Evolutionary conservation across 2,329 filamentous ascomycete genomes (phyloP).

Genomic region (Alternaria brassicicola): DNA sequence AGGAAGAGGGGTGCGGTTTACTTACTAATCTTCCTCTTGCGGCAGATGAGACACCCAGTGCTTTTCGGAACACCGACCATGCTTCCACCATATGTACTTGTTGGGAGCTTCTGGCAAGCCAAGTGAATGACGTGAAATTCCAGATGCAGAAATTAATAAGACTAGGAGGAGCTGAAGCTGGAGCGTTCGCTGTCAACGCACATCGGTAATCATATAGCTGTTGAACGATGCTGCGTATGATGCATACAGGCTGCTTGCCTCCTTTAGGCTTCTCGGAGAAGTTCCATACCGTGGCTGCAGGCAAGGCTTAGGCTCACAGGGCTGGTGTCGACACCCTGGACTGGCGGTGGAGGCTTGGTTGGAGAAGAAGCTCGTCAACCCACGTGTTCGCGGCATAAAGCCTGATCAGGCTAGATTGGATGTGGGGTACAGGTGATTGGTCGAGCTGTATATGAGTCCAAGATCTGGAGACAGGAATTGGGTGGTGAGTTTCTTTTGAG

Average conservation of each 20-base stretch:
- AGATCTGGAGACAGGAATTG: not conserved
- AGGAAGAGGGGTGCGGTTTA: constrained; percentile 3
- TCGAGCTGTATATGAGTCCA: constrained; percentile 1
- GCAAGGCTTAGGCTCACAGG: constrained; percentile 19
- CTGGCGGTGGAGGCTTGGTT: constrained; percentile 18
- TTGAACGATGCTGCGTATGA: constrained; percentile 15
- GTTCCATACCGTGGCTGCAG: constrained; percentile 13
- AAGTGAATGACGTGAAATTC: not conserved
- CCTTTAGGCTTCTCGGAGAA: constrained; percentile 11
- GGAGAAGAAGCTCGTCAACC: constrained; percentile 9
- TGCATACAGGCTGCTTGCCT: constrained; percentile 14
- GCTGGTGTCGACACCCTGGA: constrained; percentile 12
- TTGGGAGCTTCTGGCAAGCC: not conserved
- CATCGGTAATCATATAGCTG: constrained; percentile 7
- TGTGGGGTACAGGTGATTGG: constrained; percentile 4
- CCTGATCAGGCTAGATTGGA: constrained; percentile 20
- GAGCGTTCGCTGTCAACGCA: constrained; percentile 4
- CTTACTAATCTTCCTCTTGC: constrained; percentile 44
- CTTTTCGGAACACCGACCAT: constrained; percentile 47
- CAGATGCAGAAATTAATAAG: not conserved
- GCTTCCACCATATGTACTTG: constrained; percentile 1
- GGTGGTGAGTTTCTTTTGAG: not conserved
- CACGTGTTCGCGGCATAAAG: constrained; percentile 33
- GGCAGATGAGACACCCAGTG: constrained; percentile 42
- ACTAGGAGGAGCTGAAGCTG: not conserved